phyloP scores from a whole-genome alignment of 306 rosid genomes.

The Quercus suber region DNA sequence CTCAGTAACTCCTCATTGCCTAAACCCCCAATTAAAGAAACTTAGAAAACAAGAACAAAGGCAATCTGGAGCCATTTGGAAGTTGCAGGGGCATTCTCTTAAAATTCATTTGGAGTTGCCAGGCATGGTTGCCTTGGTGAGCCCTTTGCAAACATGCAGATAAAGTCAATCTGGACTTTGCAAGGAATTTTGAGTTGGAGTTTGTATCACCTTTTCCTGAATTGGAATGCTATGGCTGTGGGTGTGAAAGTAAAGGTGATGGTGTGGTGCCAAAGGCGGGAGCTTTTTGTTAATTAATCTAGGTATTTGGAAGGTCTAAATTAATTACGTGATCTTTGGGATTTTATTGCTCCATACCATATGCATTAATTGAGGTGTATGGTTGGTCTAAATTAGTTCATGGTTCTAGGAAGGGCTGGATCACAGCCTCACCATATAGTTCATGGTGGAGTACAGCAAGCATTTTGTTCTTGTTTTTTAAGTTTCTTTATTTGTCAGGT shows the following conservation, averaged over 20 bases:
- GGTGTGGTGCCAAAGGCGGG: slow-evolving; percentile 85
- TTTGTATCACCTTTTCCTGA: slow-evolving; percentile 85
- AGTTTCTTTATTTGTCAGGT: no score
- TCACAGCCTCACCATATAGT: not conserved
- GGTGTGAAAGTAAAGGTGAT: slow-evolving; percentile 93
- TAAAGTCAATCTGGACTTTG: slow-evolving; percentile 89
- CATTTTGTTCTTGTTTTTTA: no score
- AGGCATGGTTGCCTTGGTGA: slow-evolving; percentile 97
- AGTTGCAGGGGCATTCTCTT: slow-evolving; percentile 77
- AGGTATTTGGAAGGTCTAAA: not conserved
- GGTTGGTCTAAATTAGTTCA: not conserved
- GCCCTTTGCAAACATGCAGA: slow-evolving; percentile 96
- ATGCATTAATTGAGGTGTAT: not conserved
- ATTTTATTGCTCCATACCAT: slow-evolving; percentile 2
- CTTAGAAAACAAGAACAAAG: no score
- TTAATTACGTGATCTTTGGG: slow-evolving; percentile 8
- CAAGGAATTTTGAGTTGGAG: slow-evolving; percentile 91
- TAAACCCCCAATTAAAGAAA: no score
- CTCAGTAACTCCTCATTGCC: no score
- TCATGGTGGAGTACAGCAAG: no score
- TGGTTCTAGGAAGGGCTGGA: not conserved
- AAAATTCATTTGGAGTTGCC: slow-evolving; percentile 92
- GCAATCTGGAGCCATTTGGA: no score
- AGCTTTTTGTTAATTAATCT: slow-evolving; percentile 43
- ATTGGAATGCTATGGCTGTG: slow-evolving; percentile 99